Conservation (phyloP, 129 eudicot genomes). For the Apium graveolens region DNA sequence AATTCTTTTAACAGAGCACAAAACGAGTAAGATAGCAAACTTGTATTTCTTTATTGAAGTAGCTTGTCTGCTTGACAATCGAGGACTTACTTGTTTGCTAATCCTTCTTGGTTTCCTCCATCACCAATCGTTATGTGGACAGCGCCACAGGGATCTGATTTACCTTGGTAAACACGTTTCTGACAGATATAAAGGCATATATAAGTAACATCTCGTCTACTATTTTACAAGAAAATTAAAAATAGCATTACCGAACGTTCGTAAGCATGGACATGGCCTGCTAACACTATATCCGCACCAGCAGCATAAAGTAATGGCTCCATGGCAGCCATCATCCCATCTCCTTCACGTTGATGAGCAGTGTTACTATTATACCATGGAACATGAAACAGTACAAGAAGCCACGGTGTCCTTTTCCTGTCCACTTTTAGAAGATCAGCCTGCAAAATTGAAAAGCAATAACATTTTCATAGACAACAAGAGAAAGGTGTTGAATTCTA, state of each 20-base stretch:
- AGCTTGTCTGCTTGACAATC: not conserved
- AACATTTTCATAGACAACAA: constrained; percentile 1
- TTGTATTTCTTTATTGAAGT: not conserved
- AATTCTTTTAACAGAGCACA: not conserved
- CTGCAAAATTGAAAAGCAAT: constrained; percentile 28
- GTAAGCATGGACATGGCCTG: constrained; percentile 98
- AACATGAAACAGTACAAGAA: constrained; percentile 72
- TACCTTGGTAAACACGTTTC: constrained; percentile 73
- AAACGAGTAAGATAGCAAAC: not conserved
- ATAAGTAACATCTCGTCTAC: not conserved
- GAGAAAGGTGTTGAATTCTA: not conserved
- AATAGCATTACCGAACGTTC: constrained; percentile 69
- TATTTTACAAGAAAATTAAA: not conserved
- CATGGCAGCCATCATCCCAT: constrained; percentile 75
- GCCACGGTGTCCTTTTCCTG: constrained; percentile 79
- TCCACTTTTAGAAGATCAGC: constrained; percentile 76
- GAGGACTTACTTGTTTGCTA: constrained; percentile 59
- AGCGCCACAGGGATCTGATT: constrained; percentile 79
- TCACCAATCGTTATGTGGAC: constrained; percentile 93
- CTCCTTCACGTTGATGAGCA: constrained; percentile 93
- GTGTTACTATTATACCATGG: constrained; percentile 93
- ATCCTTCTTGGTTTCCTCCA: constrained; percentile 93
- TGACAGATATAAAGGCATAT: constrained; percentile 19
- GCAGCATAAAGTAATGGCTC: constrained; percentile 84
- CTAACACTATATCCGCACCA: constrained; percentile 80